These are phyloP conservation scores for Russula dissimulans DNA, from an alignment of 768 basidiomycete species.

Conservation along the genomic window DNA sequence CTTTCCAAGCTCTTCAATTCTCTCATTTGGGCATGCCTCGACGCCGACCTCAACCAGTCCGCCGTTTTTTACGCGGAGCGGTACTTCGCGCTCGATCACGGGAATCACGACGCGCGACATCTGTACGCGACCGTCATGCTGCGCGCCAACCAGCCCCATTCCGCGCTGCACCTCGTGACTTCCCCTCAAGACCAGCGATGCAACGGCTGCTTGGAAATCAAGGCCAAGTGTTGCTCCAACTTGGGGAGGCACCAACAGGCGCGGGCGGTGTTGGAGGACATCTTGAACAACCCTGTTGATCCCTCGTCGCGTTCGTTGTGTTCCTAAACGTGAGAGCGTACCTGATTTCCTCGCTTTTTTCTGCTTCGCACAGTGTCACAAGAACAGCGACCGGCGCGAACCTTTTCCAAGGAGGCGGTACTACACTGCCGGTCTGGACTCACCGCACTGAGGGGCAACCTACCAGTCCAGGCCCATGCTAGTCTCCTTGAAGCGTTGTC, in stretches of 20 bases:
- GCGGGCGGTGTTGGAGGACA: constrained; percentile 57
- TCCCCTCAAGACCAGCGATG: constrained; percentile 52
- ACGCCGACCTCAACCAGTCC: constrained; percentile 66
- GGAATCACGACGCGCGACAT: constrained; percentile 74
- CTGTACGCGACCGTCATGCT: constrained; percentile 75
- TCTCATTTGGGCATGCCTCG: constrained; percentile 78
- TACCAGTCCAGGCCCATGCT: constrained; percentile 58
- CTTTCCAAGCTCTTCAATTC: constrained; percentile 61
- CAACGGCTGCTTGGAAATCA: constrained; percentile 69
- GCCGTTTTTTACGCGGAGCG: constrained; percentile 88
- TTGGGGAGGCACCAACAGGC: constrained; percentile 74
- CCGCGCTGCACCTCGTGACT: constrained; percentile 64
- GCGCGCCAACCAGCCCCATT: constrained; percentile 59
- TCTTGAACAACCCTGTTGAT: constrained; percentile 43
- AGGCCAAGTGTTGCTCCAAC: constrained; percentile 61
- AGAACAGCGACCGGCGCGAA: constrained; percentile 41
- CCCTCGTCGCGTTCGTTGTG: constrained; percentile 47
- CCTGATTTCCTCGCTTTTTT: constrained; percentile 5
- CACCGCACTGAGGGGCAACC: constrained; percentile 71
- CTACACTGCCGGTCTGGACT: constrained; percentile 69
- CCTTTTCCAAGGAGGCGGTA: constrained; percentile 64
- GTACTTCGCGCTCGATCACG: constrained; percentile 60
- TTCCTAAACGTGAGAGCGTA: constrained; percentile 3
- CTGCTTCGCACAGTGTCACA: constrained; percentile 39
- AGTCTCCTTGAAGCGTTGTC: constrained; percentile 66